Percentiles rank a stretch among this genome's conserved stretches.
Evolutionary conservation across 441 rosid species (phyloP).

Genomic region (Euphorbia celastroides): DNA sequence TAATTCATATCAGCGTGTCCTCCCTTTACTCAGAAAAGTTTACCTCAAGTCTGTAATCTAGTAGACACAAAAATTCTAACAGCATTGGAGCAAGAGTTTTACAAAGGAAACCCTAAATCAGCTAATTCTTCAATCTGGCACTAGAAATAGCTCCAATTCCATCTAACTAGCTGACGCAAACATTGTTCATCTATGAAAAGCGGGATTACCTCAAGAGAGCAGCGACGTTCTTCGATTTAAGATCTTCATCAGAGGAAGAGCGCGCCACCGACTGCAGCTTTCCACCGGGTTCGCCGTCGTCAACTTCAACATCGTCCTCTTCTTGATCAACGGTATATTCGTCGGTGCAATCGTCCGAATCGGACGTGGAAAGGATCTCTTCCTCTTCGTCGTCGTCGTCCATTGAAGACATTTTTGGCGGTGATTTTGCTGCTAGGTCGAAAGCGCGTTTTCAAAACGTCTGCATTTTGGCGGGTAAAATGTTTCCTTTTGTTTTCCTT

Average conservation of each 20-base stretch:
- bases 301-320: conserved; percentile 27
- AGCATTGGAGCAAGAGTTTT: not conserved
- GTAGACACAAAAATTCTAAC: no score
- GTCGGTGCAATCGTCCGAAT: conserved; percentile 14
- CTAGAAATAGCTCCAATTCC: not conserved
- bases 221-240: conserved; percentile 78
- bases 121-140: not conserved
- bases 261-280: not conserved
- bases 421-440: not conserved
- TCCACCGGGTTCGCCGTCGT: conserved; percentile 18
- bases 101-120: conserved; percentile 5
- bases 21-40: not conserved
- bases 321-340: conserved; percentile 13
- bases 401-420: conserved; percentile 3
- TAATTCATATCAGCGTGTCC: not conserved
- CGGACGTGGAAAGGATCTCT: conserved; percentile 7
- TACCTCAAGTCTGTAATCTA: not conserved
- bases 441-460: not conserved
- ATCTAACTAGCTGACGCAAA: not conserved
- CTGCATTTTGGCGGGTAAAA: not conserved
- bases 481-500: not conserved
- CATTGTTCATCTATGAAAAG: conserved; percentile 1
- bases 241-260: conserved; percentile 42
- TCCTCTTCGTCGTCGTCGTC: conserved; percentile 15
- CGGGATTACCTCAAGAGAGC: conserved; percentile 65